Base-by-base conservation (phyloP, 176 grass and related monocot genomes). In the Ananas comosus region DNA sequence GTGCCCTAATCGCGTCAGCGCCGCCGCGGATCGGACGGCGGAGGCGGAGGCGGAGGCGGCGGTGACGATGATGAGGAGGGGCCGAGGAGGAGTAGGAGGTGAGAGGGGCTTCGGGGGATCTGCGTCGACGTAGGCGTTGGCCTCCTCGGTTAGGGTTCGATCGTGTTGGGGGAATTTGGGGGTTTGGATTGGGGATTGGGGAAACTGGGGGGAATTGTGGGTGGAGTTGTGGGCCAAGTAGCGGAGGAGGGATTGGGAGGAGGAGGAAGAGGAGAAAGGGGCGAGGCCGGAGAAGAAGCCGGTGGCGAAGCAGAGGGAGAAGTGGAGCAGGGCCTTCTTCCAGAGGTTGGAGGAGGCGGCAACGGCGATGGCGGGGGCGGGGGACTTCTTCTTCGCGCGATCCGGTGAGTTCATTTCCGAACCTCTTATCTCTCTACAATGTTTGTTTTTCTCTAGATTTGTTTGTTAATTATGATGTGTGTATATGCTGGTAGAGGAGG, bases 11-110 rank as follows among this genome's bases (percentile, higher is more conserved):
- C 77, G 75, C 42, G 54, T 78, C 63, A 88, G 27, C 49, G 59
- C 64, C 18, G 73, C 77, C 4, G 64, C 51, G 12, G 83, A 57
- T 10, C 11, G 48, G 8, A 83, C 33, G 4, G 4, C 33, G 5
- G 33, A 81, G 3, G 86, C 25, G 25, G 25, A 23, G 22, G 22
- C 22, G 22, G 22, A 27, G 25, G 25, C 81, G 3, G 79, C 74
- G 28, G 90, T 93, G 71, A 89, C 74, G 78, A 93, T 59, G 81
- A 93, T 67, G 50, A 89, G 48, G 51, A 79, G 73, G 51, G 16
- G 48, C n/a, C 25, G 3, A 42, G 33, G 81, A 93, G 63, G 50
- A 89, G 48, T 0, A 79, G 73, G 51, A 12, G 48, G 1, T 23
- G 22, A 23, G 22, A 23, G 22, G 25, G 53, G 51, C 3, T 58